Conservation (phyloP, 2,329 filamentous ascomycete genomes). For the Lachnellula hyalina region DNA sequence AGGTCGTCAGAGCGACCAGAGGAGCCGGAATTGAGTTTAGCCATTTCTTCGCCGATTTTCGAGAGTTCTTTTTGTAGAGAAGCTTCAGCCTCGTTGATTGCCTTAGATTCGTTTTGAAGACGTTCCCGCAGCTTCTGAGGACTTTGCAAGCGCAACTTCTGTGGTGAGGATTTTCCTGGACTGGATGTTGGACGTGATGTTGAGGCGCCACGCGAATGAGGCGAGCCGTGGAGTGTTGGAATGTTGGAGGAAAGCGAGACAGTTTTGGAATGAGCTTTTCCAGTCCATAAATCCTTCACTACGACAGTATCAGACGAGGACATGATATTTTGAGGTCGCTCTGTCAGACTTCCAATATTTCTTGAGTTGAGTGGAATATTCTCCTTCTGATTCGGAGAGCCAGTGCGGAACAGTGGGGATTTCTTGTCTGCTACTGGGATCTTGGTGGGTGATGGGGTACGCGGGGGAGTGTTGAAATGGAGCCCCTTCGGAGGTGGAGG, state of each 20-base stretch:
- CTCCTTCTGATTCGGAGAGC: conserved; percentile 28
- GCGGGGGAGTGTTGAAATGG: conserved; percentile 24
- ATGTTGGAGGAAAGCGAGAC: conserved; percentile 30
- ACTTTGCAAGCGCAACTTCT: conserved; percentile 60
- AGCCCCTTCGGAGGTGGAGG: conserved; percentile 21
- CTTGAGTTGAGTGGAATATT: conserved; percentile 17
- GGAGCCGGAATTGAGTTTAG: conserved; percentile 43
- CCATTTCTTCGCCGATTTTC: conserved; percentile 77
- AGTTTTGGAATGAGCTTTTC: conserved; percentile 24
- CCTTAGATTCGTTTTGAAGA: conserved; percentile 73
- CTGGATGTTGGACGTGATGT: conserved; percentile 17
- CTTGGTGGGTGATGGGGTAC: conserved; percentile 30
- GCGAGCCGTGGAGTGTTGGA: conserved; percentile 23
- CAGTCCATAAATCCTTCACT: conserved; percentile 26
- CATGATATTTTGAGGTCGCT: conserved; percentile 29
- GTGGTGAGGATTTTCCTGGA: conserved; percentile 24
- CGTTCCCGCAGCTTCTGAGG: conserved; percentile 77
- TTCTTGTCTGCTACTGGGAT: conserved; percentile 26
- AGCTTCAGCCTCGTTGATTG: conserved; percentile 64
- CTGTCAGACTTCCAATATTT: conserved; percentile 26
- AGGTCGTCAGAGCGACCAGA: conserved; percentile 28
- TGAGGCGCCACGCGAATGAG: conserved; percentile 19
- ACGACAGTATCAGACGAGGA: conserved; percentile 21
- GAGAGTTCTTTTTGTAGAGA: conserved; percentile 70
- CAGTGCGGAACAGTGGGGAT: conserved; percentile 18